Conservation (phyloP, 1,284 basidiomycete genomes). For the Wallemia hederae region DNA sequence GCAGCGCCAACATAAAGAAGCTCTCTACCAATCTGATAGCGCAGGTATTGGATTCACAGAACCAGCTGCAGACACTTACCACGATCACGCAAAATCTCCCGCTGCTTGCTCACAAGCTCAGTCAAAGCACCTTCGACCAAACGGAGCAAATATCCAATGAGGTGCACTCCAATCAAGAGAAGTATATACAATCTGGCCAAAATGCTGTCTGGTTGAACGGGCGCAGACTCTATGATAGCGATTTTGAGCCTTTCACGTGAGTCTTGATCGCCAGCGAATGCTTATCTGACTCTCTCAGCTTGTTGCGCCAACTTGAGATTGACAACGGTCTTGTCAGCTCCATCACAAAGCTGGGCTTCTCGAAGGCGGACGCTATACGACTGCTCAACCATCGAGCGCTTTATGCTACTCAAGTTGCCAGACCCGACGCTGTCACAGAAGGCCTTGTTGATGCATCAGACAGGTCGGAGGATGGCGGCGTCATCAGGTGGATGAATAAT, state of each 20-base stretch:
- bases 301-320: neutral
- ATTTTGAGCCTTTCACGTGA: neutral
- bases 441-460: neutral
- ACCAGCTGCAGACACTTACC: neutral
- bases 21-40: neutral
- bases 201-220: neutral
- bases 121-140: neutral
- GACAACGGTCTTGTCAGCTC: neutral
- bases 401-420: neutral
- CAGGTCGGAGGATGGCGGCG: neutral
- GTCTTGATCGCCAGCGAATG: neutral
- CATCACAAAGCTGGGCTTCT: neutral
- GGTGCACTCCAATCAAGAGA: neutral
- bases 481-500: neutral
- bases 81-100: neutral
- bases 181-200: neutral
- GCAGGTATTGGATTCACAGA: neutral
- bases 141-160: neutral
- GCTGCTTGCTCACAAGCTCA: neutral
- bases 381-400: neutral
- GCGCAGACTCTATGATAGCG: neutral
- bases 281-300: neutral
- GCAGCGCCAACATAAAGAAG: neutral
- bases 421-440: neutral
- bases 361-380: neutral